Base-by-base conservation (phyloP, 208 protist genomes). In the Acanthamoeba castellanii region DNA sequence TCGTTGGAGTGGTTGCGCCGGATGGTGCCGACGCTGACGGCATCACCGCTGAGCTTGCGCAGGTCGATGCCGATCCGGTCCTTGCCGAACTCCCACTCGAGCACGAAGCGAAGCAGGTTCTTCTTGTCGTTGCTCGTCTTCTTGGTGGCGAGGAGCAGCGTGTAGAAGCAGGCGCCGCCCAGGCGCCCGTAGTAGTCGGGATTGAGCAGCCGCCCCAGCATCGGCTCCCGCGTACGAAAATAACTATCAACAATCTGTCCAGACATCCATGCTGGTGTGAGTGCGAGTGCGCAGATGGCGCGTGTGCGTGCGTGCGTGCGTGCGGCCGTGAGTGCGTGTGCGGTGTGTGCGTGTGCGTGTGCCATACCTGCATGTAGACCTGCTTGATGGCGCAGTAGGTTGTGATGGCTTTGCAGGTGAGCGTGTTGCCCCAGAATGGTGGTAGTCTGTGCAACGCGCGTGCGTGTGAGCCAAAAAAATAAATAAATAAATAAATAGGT, bases 21-120 rank as follows among this genome's bases (percentile, higher is more conserved):
- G 22, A 20, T 18, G 59, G 14, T 18, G 59, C 68, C 30, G 68
- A 37, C 32, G 20, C 16, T 18, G 59, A 11, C 59, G 59, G 27
- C 30, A 30, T 76, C 32, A 2, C 9, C 8, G 64, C 64, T 20
- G 68, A 42, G n/a, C 34, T 76, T 76, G 59, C 59, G 59, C 13
- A n/a, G 27, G 68, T 76, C 68, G 68, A 76, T 47, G 0, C 85
- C 85, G 18, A 92, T 4, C 9, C 85, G n/a, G 34, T 32, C 52
- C 42, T 92, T 92, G 3, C 85, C 85, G 22, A 92, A 92, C 42
- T 92, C 85, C 85, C 85, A 92, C 45, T 92, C 85, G 52, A 92
- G 61, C 20, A 92, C 25, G 85, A 92, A 92, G 32, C 57, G 52
- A 1, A 92, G 16, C 6, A 92, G 42, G 61, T 92, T 92, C 85